phyloP scores from a whole-genome alignment of 2,329 filamentous ascomycete genomes.

The Aphanoascus verrucosus region DNA sequence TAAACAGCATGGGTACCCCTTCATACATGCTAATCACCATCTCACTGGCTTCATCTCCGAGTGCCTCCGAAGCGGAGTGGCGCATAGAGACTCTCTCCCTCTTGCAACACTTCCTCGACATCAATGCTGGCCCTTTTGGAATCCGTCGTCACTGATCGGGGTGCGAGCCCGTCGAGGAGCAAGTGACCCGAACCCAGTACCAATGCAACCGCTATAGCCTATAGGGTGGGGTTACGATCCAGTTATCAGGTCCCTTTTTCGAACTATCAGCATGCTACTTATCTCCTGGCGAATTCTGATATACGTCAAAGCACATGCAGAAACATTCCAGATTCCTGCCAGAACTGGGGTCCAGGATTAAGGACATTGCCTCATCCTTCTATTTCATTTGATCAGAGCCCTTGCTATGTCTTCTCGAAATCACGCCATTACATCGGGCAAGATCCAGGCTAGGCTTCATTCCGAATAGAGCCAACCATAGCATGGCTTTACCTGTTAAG shows the following conservation, averaged over 20 bases:
- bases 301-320: slow-evolving; percentile 11
- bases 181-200: neutral
- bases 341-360: slow-evolving; percentile 5
- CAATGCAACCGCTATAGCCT: neutral
- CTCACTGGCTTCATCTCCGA: slow-evolving; percentile 8
- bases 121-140: neutral
- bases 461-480: slow-evolving; percentile 7
- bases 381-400: slow-evolving; percentile 1
- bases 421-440: slow-evolving; percentile 10
- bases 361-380: neutral
- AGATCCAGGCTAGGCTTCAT: slow-evolving; percentile 6
- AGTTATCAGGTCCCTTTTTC: slow-evolving; percentile 1
- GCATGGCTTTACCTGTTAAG: neutral
- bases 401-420: slow-evolving; percentile 5
- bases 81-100: neutral
- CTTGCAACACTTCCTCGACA: neutral
- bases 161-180: neutral
- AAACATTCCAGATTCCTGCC: slow-evolving; percentile 10
- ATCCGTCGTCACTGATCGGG: neutral
- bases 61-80: slow-evolving; percentile 3
- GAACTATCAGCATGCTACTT: neutral
- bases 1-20: slow-evolving; percentile 12
- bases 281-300: slow-evolving; percentile 3
- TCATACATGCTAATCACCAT: slow-evolving; percentile 8
- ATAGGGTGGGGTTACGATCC: slow-evolving; percentile 3